Base-by-base conservation (phyloP, 2,329 filamentous ascomycete species). In the Paecilomyces niveus region DNA sequence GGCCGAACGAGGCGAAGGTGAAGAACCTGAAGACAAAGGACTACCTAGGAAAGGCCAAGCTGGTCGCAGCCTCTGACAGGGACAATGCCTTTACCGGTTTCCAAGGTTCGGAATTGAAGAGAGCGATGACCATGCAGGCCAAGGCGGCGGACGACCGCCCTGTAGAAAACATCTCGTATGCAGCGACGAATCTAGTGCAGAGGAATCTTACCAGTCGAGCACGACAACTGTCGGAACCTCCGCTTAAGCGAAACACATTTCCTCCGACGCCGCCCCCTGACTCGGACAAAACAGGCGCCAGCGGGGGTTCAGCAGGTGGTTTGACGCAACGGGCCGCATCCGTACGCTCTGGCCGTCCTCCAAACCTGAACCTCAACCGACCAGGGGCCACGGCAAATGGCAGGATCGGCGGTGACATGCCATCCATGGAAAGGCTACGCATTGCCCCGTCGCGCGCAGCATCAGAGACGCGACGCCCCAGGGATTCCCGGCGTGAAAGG, bases 251-350 rank as follows among this genome's bases (percentile, higher is more conserved):
- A 67, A 90, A 89, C 67, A 84, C 93, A 62, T 97, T 97, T 78
- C 94, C 94, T 18, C 94, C 94, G n/a, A 97, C 94, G n/a, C 94
- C 94, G 49, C 94, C 94, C 6, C 94, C 94, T 5, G 94, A 99
- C 79, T 84, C 85, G 62, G 92, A 97, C 65, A 88, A 87, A 67
- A 74, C 65, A 13, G 59, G 61, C 9, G 54, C 59, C 15, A 53
- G 55, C 33, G 67, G 65, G 45, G 68, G 65, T 51, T 68, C 72
- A 39, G 61, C 61, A 51, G 62, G 61, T 29, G 62, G 58, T 66
- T 74, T 68, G 60, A 77, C 69, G 71, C 75, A 68, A 64, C 76
- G 83, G 56, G 76, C 79, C 22, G 75, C 78, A 26, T 82, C 80
- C 54, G 76, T 80, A 63, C 74, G 80, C 62, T 72, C 76, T 54